A percentile compares a stretch with the other conserved stretches of the same genome.
These are phyloP conservation scores for Striga asiatica DNA, from an alignment of 257 asterid genomes.

Conservation along the genomic window DNA sequence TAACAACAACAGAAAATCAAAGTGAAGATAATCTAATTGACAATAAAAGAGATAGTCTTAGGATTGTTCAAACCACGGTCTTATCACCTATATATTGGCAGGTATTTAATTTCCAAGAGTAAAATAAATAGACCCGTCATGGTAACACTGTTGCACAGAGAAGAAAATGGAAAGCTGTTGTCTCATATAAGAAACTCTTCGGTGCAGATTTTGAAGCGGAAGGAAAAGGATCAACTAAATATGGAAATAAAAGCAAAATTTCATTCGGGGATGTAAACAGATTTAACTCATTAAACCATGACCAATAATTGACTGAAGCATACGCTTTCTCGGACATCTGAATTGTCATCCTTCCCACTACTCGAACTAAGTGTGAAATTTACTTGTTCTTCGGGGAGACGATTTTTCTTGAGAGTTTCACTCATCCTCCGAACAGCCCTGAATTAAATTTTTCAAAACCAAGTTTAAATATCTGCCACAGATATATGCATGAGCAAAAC, in stretches of 20 bases:
- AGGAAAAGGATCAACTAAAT: neutral
- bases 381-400: slow-evolving; percentile 51
- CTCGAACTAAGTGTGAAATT: too few relatives aligned
- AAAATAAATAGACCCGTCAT: neutral
- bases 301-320: slow-evolving; percentile 14
- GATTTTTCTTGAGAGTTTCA: slow-evolving; percentile 89
- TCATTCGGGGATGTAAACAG: neutral
- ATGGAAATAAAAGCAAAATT: neutral
- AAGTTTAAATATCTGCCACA: too few relatives aligned
- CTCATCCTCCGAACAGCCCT: slow-evolving; percentile 99
- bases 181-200: neutral
- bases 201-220: neutral
- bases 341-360: slow-evolving; percentile 42
- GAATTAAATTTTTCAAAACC: too few relatives aligned
- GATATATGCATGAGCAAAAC: too few relatives aligned
- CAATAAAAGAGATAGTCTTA: neutral
- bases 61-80: neutral
- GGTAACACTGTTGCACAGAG: neutral
- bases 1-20: too few relatives aligned
- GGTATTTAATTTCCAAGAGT: too few relatives aligned
- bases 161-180: neutral
- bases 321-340: slow-evolving; percentile 57
- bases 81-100: too few relatives aligned
- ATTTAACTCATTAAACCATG: slow-evolving; percentile 1
- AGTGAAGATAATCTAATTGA: neutral